These are phyloP conservation scores for Ambrosia artemisiifolia DNA, from an alignment of 129 eudicot genomes.

Conservation along the genomic window DNA sequence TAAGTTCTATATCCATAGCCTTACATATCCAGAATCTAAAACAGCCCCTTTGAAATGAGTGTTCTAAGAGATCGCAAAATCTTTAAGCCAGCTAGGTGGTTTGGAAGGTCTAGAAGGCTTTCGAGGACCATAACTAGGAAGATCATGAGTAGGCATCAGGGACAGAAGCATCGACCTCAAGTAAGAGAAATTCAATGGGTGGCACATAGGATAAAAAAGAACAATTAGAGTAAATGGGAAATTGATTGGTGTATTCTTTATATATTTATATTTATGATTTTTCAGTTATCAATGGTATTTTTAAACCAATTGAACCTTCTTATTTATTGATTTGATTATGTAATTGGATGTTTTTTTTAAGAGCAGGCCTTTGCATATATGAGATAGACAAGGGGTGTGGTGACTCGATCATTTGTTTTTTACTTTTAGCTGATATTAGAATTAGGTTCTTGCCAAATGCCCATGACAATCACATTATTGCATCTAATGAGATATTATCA, in stretches of 20 bases:
- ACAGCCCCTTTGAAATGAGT: background rate
- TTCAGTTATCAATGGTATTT: background rate
- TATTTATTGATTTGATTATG: background rate
- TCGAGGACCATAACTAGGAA: background rate
- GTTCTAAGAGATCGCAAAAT: background rate
- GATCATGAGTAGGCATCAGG: background rate
- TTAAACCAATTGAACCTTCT: background rate
- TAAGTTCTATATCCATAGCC: too few species aligned
- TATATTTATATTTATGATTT: background rate
- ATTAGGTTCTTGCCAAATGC: too few species aligned
- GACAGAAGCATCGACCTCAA: too few species aligned
- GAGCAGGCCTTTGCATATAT: conserved; percentile 99
- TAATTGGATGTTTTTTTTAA: conserved; percentile 35
- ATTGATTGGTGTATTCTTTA: too few species aligned
- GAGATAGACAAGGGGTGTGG: conserved; percentile 78
- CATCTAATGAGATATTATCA: too few species aligned
- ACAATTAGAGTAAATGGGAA: too few species aligned
- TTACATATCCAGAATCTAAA: background rate
- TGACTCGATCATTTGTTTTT: too few species aligned
- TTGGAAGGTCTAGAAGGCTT: background rate
- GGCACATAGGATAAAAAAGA: too few species aligned
- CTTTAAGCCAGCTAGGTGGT: background rate
- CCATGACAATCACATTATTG: too few species aligned
- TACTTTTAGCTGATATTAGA: too few species aligned
- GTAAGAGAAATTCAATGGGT: too few species aligned